These are phyloP conservation scores for Aaosphaeria arxii DNA, from an alignment of 2,329 filamentous ascomycete species.

Conservation along the genomic window DNA sequence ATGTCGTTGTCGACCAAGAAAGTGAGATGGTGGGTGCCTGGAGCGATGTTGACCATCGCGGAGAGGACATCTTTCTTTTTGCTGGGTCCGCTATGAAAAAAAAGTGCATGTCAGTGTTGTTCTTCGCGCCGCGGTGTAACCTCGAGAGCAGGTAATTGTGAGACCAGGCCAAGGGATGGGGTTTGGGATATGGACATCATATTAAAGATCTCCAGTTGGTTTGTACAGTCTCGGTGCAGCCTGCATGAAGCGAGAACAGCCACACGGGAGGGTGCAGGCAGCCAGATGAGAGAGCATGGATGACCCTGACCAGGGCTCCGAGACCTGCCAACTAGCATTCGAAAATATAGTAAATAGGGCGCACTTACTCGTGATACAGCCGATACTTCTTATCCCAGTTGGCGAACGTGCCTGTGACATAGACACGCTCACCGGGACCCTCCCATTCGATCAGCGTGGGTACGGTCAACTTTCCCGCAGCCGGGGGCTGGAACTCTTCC, in stretches of 20 bases:
- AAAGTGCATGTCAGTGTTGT: slow-evolving; percentile 23
- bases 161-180: slow-evolving; percentile 1
- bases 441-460: slow-evolving; percentile 85
- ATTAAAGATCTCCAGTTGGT: neutral
- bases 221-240: neutral
- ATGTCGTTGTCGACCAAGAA: slow-evolving; percentile 95
- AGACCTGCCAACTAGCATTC: slow-evolving; percentile 3
- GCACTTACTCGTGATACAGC: slow-evolving; percentile 76
- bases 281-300: slow-evolving; percentile 3
- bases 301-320: slow-evolving; percentile 5
- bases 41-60: slow-evolving; percentile 76
- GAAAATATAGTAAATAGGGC: neutral
- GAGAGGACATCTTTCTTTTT: slow-evolving; percentile 61
- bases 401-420: slow-evolving; percentile 95
- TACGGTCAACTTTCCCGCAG: slow-evolving; percentile 65
- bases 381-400: slow-evolving; percentile 95
- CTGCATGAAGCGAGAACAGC: slow-evolving; percentile 11
- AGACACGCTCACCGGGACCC: slow-evolving; percentile 80
- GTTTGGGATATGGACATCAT: slow-evolving; percentile 7
- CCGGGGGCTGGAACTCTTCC: slow-evolving; percentile 66
- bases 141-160: slow-evolving; percentile 11
- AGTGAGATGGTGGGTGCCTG: slow-evolving; percentile 93
- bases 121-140: slow-evolving; percentile 27
- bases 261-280: slow-evolving; percentile 18
- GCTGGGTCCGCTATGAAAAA: slow-evolving; percentile 35